Evolutionary conservation across 2,329 filamentous ascomycete genomes (phyloP), one percentile per base, ranked within the genome.

Genomic region (Camillea tinctor): DNA sequence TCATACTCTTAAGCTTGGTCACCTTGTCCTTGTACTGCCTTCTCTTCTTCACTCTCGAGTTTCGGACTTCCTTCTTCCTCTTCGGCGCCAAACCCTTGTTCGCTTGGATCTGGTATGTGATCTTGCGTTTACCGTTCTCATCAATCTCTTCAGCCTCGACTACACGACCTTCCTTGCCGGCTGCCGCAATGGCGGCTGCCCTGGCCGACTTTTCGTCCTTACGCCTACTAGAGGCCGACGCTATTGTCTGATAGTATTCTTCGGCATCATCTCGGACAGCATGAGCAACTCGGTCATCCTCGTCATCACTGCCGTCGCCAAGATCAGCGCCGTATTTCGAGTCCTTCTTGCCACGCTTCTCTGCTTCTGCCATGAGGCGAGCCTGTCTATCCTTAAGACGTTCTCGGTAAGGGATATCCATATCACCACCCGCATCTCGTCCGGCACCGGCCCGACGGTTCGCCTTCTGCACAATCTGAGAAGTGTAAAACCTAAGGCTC

Each of bases 31-130:
- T 93, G 75, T 87, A 99, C 86, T 92, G 93, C 87, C 92, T 92
- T 77, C 92, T 88, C 89, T 97, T 98, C 89, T 98, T 99, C 66
- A 98, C 94, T 75, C 95, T 84, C 40, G 95, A 93, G 79, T 99
- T 99, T 64, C 94, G 84, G 60, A 93, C 90, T 69, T 96, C 93
- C 87, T 99, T 98, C 84, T 90, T 96, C 65, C 94, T 84, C 76
- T 90, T 89, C 52, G 93, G 92, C 60, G 92, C 88, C 64, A 99
- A 80, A 30, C 95, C 95, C 84, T 97, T 97, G 79, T 99, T 99
- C 86, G 15, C 54, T 23, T 36, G 20, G 5, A 99, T 99, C 68
- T 88, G 86, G 77, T 97, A 98, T 19, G 87, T 91, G 74, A 99
- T 96, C 76, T 92, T 92, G 61, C 96, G 84, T 80, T 97, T 96